Evolutionary conservation across 805 yeast genomes (phyloP).

Genomic region (Schwanniomyces yamadae): DNA sequence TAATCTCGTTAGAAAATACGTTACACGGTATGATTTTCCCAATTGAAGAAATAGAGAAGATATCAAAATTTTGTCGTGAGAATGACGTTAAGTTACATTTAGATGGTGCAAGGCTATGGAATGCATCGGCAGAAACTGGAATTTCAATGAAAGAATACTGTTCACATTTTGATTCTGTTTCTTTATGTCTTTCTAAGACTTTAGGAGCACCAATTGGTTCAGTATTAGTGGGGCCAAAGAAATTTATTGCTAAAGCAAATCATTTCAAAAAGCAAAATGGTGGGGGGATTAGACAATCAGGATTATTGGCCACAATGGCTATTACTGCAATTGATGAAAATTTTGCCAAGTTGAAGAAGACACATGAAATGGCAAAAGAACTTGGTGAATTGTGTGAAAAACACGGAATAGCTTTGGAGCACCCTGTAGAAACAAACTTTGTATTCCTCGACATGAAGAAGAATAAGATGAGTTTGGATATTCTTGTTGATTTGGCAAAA

Average conservation of each 20-base stretch:
- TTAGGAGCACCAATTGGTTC: constrained; percentile 47
- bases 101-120: constrained; percentile 47
- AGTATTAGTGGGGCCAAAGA: constrained; percentile 33
- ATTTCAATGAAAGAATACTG: constrained; percentile 39
- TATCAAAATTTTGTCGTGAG: constrained; percentile 32
- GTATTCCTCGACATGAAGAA: constrained; percentile 37
- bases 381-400: constrained; percentile 30
- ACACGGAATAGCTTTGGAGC: constrained; percentile 29
- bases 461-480: constrained; percentile 27
- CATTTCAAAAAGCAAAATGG: constrained; percentile 46
- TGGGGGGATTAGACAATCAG: constrained; percentile 45
- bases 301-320: constrained; percentile 42
- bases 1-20: constrained; percentile 44
- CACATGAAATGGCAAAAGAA: constrained; percentile 36
- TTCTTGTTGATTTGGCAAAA: constrained; percentile 38
- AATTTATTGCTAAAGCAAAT: constrained; percentile 39
- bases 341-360: constrained; percentile 25
- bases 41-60: constrained; percentile 36
- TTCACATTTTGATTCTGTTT: constrained; percentile 40
- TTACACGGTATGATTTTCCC: constrained; percentile 43
- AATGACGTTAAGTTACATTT: constrained; percentile 37
- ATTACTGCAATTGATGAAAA: constrained; percentile 40
- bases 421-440: constrained; percentile 42
- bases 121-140: constrained; percentile 42
- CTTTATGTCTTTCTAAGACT: constrained; percentile 42